phyloP scores from a whole-genome alignment of 371 early-diverging fungal genomes.

The Smittium mucronatum region DNA sequence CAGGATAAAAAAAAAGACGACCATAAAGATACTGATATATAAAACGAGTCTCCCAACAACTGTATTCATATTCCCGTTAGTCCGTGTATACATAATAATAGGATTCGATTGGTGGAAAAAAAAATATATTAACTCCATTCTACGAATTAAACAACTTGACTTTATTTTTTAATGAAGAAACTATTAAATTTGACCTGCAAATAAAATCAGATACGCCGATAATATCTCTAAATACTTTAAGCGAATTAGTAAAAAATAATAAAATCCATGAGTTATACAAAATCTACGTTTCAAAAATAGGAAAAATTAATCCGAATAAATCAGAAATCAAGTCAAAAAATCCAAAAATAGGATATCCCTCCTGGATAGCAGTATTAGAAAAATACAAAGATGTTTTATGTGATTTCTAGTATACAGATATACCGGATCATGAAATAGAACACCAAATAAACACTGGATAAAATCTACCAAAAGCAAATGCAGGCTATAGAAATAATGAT shows the following conservation, averaged over 20 bases:
- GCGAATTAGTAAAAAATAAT: background rate
- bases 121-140: background rate
- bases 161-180: background rate
- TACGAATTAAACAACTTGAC: background rate
- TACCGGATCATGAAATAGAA: background rate
- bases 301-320: background rate
- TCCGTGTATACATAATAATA: background rate
- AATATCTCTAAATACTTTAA: background rate
- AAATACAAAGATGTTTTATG: background rate
- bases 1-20: background rate
- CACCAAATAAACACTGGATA: background rate
- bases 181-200: background rate
- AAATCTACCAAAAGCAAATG: background rate
- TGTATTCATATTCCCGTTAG: background rate
- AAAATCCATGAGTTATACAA: background rate
- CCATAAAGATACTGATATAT: background rate
- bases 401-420: background rate
- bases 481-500: background rate
- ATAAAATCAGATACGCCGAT: background rate
- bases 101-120: slow-evolving; percentile 7
- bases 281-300: background rate
- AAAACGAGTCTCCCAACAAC: background rate
- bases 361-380: background rate
- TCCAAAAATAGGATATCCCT: background rate
- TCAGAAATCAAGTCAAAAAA: background rate